Base-by-base conservation (phyloP, 495 filamentous ascomycete genomes). In the Daldinia caldariorum region DNA sequence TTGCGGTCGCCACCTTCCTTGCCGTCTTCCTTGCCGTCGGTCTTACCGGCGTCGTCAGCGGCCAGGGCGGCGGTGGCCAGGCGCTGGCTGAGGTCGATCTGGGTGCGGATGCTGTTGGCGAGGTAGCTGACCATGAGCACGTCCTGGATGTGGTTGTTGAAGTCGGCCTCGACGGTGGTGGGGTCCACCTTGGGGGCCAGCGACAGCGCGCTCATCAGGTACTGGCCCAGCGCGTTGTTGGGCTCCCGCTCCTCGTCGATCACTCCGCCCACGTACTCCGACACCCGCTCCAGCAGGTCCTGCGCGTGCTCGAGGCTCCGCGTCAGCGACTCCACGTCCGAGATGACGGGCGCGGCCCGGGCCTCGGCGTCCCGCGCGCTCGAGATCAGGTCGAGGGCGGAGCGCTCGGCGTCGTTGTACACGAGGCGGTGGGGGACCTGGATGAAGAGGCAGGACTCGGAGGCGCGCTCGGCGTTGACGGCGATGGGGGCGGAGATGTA, bases 91-190 rank as follows among this genome's bases (percentile, higher is more conserved):
- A 99, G 88, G 78, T 98, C 95, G 80, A 99, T 99, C 85, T 99
- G 95, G 73, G 94, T 97, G 79, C 95, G 93, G 81, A 99, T 97
- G 55, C 94, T 97, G 84, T 98, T 99, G 72, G 95, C 93, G 50
- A 99, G 86, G 84, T 99, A 99, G 53, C 92, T 93, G 69, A 98
- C 93, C 74, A 97, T 91, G 53, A 99, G 89, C 63, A 99, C 94
- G 77, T 99, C 95, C 83, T 99, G 95, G 80, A 99, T 92, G 82
- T 99, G 95, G 83, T 96, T 96, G 86, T 99, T 98, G 88, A 99
- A 99, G 84, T 97, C 94, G 74, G 90, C 80, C 85, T 99, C 95
- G 74, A 99, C 92, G 74, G 94, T 91, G 54, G 89, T 86, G 6
- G 89, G 84, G 65, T 95, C 91, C 7, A 99, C 95, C 85, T 97